Evolutionary conservation across 306 rosid species (phyloP), one percentile per base, ranked within the genome.

Genomic region (Fragaria vesca): DNA sequence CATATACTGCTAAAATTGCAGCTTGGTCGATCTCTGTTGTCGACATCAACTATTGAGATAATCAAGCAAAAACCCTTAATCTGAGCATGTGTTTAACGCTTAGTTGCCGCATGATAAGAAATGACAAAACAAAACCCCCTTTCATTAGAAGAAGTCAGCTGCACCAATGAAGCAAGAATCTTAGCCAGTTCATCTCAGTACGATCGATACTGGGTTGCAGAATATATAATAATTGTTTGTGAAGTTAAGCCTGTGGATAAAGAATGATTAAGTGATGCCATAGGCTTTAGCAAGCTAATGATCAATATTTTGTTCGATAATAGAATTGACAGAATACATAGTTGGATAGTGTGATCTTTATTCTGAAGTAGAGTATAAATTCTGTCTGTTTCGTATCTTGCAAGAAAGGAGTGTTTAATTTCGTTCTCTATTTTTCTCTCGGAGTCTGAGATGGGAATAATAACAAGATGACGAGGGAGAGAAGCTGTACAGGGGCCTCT

Each of bases 401-500:
- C 45, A 42, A 42, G 10, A 42, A 42, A 42, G 45, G 45, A 8
- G 45, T 8, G 9, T 42, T 38, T 38, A 28, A 1, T 28, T 28
- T 28, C 42, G 42, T 38, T 38, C 42, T 63, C 46, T 4, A 48
- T 75, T 34, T 63, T 12, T 43, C 30, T 46, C 62, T 9, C 8
- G 46, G 42, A 54, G 46, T 36, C 38, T 36, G 38, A 36, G 42
- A 67, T 55, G 18, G 52, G 68, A 66, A 68, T 28, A 42, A 34
- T 43, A 28, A 28, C 30, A 8, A 43, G 36, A 16, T 60, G 66
- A 24, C 18, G 48, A 76, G 47, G 3, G 7, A 80, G 76, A 79
- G 46, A 86, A 84, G 47, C 51, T 86, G 82, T 79, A 75, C 83
- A 79, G 78, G 17, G 21, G 52, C 18, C 3, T 82, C 87, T 28